These are phyloP conservation scores for Solanum paucissectum DNA, from an alignment of 257 asterid genomes.

Conservation along the genomic window DNA sequence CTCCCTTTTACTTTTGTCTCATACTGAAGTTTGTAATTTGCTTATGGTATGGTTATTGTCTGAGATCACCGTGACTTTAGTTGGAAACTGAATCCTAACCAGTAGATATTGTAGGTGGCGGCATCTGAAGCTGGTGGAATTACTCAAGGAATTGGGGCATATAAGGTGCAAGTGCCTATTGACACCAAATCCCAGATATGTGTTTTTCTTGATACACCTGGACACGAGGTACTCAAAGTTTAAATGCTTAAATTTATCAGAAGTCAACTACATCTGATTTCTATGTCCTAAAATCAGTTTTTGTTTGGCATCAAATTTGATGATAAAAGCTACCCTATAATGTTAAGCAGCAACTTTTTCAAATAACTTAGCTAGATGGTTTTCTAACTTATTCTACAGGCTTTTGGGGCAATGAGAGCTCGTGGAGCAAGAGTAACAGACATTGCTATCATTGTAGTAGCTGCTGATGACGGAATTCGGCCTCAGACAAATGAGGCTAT, in stretches of 20 bases:
- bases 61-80: neutral
- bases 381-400: constrained; percentile 32
- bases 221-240: constrained; percentile 68
- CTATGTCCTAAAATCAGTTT: neutral
- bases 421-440: constrained; percentile 99
- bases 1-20: neutral
- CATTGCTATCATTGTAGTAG: constrained; percentile 90
- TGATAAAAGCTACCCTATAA: neutral
- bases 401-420: constrained; percentile 99
- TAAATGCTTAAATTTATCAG: neutral
- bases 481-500: constrained; percentile 98
- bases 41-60: neutral
- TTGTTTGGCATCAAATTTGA: neutral
- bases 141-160: constrained; percentile 99
- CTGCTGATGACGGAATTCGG: constrained; percentile 96
- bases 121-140: constrained; percentile 97
- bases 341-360: neutral
- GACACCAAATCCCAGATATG: constrained; percentile 80
- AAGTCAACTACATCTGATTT: neutral
- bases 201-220: constrained; percentile 98
- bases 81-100: constrained; percentile 18
- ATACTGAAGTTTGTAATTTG: neutral
- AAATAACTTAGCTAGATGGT: neutral
- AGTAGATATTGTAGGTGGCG: constrained; percentile 52
- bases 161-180: constrained; percentile 77